A percentile compares a stretch with the other conserved stretches of the same genome.
Conservation (phyloP, 768 basidiomycete genomes). For the Boletus speciosus region DNA sequence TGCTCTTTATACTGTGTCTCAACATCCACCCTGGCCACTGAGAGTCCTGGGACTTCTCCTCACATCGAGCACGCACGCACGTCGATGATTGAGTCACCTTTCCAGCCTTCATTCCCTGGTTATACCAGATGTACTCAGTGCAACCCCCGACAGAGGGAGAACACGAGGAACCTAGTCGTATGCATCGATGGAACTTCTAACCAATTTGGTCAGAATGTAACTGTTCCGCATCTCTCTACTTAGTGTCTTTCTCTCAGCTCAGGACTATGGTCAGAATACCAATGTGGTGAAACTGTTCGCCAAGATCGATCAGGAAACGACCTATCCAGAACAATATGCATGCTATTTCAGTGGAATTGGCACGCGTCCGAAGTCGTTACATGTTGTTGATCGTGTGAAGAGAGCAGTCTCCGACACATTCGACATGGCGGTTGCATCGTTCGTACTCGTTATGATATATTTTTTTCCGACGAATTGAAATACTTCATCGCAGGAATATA, state of each 20-base stretch:
- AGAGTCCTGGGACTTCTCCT: not conserved
- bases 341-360: slow-evolving; percentile 37
- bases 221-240: slow-evolving; percentile 8
- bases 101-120: not conserved
- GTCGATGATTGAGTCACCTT: not conserved
- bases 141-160: slow-evolving; percentile 5
- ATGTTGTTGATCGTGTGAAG: not conserved
- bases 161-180: slow-evolving; percentile 31
- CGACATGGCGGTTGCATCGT: not conserved
- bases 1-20: not conserved
- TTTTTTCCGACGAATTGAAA: no score
- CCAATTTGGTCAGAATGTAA: slow-evolving; percentile 36
- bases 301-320: slow-evolving; percentile 17
- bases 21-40: not conserved
- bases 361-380: slow-evolving; percentile 12
- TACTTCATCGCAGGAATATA: not conserved
- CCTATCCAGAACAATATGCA: slow-evolving; percentile 17
- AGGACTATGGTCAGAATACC: slow-evolving; percentile 25
- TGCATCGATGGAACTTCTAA: slow-evolving; percentile 22
- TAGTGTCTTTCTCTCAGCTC: not conserved
- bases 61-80: not conserved
- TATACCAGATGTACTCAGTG: slow-evolving; percentile 10
- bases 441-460: not conserved
- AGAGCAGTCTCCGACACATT: not conserved
- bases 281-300: slow-evolving; percentile 33